Conservation (phyloP, 179 eudicot species). For the Drosera spatulata region DNA sequence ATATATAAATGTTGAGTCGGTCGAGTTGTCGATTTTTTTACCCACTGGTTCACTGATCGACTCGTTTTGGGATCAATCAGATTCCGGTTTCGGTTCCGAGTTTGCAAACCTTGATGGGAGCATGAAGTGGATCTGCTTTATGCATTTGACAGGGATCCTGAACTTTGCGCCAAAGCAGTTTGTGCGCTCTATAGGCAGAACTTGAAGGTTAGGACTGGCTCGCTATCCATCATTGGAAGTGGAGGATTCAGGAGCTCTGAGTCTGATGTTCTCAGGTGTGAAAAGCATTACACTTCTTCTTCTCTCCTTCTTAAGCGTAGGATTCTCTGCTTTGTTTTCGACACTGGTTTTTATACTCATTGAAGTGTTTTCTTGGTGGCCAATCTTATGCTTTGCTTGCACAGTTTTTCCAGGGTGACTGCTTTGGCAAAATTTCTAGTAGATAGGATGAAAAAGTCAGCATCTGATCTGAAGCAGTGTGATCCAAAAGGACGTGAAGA, state of each 20-base stretch:
- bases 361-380: neutral
- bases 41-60: no score
- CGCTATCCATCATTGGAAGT: neutral
- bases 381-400: neutral
- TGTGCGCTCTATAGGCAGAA: constrained; percentile 26
- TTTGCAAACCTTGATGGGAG: constrained; percentile 5
- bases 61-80: no score
- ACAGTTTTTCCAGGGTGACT: constrained; percentile 12
- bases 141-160: constrained; percentile 13
- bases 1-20: no score
- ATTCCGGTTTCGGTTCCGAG: no score
- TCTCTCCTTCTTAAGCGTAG: neutral
- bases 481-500: constrained; percentile 10
- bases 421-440: constrained; percentile 23
- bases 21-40: no score
- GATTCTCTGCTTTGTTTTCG: neutral
- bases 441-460: constrained; percentile 15
- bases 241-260: constrained; percentile 1
- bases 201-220: neutral
- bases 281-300: neutral
- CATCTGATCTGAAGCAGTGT: constrained; percentile 16
- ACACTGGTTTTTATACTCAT: no score
- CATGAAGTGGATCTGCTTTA: constrained; percentile 17
- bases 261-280: constrained; percentile 9
- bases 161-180: constrained; percentile 28